Base-by-base conservation (phyloP, 805 yeast genomes). In the Wickerhamomyces sydowiorum region DNA sequence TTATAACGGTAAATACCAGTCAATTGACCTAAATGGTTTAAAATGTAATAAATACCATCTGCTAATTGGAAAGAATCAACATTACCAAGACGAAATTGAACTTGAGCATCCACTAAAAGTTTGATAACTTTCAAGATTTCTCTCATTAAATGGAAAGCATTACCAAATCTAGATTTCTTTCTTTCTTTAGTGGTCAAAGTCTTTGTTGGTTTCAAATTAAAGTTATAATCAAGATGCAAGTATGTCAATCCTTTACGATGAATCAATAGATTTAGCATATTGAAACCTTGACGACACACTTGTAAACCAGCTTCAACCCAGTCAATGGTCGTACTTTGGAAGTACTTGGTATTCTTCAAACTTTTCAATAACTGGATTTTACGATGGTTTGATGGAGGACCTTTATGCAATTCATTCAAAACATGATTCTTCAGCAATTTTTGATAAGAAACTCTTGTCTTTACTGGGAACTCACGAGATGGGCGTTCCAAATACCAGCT, bases 291-390 rank as follows among this genome's bases (percentile, higher is more conserved):
- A 30, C 79, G 76, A 56, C 96, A 86, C 3, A 93, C 79, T 64
- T 93, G 98, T 43, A 93, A 67, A 23, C 97, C 99, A 1, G 98
- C 99, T 61, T 93, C 99, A 3, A 91, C 93, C 99, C 99, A 93
- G 62, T 93, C 99, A 38, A 93, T 81, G 0, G 90, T 74, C 0
- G 99, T 91, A 53, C 86, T 82, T 57, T 88, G 96, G 63, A 93
- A 93, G 60, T 78, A 93, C 55, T 87, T 90, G 0, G 99, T 93
- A 36, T 74, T 70, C 44, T 79, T 78, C 50, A 93, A 71, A 24
- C 80, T 72, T 47, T 77, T 78, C 22, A 93, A 59, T 13, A 93
- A 65, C 31, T 76, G 73, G 7, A 75, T 70, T 51, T 80, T 83
- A 38, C 72, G 71, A 36, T 64, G 72, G 25, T 67, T 65, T 2